These are phyloP conservation scores for Tylopilus rubrobrunneus DNA, from an alignment of 768 basidiomycete species.

Conservation along the genomic window DNA sequence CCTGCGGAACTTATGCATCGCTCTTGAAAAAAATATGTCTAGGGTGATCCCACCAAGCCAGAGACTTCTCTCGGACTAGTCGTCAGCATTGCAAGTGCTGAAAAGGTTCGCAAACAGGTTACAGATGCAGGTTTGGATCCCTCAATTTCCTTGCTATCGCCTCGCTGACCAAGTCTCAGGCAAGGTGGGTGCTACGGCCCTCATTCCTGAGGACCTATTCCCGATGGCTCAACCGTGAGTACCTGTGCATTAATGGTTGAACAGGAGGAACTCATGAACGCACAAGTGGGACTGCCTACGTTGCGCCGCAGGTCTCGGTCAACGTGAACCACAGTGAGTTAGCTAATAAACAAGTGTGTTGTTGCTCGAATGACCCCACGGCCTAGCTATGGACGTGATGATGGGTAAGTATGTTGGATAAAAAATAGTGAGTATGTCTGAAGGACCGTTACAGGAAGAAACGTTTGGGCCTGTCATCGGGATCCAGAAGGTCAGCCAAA, in stretches of 20 bases:
- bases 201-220: constrained; percentile 70
- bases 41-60: constrained; percentile 78
- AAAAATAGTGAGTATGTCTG: background rate
- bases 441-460: constrained; percentile 53
- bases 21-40: constrained; percentile 58
- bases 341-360: background rate
- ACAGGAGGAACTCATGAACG: background rate
- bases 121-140: constrained; percentile 67
- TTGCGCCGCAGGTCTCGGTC: constrained; percentile 87
- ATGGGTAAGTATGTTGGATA: constrained; percentile 44
- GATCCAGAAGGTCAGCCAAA: constrained; percentile 71
- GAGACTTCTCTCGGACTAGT: constrained; percentile 90
- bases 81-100: constrained; percentile 81
- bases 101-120: constrained; percentile 82
- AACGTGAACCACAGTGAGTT: constrained; percentile 83
- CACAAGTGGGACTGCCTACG: constrained; percentile 73
- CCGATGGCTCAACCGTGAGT: constrained; percentile 64
- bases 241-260: background rate
- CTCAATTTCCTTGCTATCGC: background rate
- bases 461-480: constrained; percentile 94
- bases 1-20: background rate
- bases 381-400: constrained; percentile 87
- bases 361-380: constrained; percentile 3
- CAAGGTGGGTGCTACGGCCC: constrained; percentile 69
- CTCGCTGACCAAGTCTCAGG: constrained; percentile 39